Evolutionary conservation across 257 asterid genomes (phyloP).

Genomic region (Solanum etuberosum): DNA sequence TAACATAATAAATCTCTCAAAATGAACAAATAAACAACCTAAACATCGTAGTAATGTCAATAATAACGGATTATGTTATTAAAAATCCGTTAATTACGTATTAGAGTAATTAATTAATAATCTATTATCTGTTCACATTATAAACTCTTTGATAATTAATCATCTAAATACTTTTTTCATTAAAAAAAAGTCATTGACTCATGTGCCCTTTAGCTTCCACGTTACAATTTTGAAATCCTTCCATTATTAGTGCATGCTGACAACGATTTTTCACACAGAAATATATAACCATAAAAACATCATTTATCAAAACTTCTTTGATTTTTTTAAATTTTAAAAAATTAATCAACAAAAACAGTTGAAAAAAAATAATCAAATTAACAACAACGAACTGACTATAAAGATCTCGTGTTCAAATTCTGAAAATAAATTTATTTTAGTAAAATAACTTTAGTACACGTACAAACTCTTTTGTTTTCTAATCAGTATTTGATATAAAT

Average conservation of each 20-base stretch:
- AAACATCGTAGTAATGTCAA: neutral
- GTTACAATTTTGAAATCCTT: neutral
- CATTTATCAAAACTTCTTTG: neutral
- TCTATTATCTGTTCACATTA: neutral
- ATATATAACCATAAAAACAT: neutral
- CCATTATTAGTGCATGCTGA: neutral
- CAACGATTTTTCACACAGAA: neutral
- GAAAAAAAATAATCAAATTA: neutral
- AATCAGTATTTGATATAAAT: neutral
- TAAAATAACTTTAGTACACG: neutral
- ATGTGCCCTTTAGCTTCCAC: neutral
- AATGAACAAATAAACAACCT: neutral
- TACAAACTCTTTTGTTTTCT: too few relatives aligned
- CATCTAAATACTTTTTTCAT: neutral
- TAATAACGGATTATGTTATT: neutral
- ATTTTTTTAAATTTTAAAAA: neutral
- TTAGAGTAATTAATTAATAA: neutral
- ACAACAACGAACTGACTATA: neutral
- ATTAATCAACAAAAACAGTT: neutral
- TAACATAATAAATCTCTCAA: neutral
- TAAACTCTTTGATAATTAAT: neutral
- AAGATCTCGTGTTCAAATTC: accelerated
- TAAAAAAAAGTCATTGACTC: neutral
- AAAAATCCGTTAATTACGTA: neutral
- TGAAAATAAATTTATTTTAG: too few relatives aligned